phyloP scores from a whole-genome alignment of 2,329 filamentous ascomycete genomes.

The Didymella pomorum region DNA sequence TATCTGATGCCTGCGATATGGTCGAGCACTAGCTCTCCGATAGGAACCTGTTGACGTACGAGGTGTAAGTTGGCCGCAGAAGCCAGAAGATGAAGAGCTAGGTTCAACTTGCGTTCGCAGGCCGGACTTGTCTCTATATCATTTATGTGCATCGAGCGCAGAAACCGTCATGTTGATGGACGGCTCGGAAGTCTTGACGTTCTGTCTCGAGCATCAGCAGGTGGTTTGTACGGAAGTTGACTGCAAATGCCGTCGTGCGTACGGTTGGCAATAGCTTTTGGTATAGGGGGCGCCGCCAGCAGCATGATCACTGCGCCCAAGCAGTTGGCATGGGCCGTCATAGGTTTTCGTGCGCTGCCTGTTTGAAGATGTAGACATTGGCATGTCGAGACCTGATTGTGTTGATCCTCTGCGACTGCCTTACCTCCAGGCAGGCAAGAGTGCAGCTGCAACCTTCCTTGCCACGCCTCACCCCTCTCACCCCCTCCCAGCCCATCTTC shows the following conservation, averaged over 20 bases:
- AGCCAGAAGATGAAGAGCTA: neutral
- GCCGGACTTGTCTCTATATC: neutral
- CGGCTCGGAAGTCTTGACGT: neutral
- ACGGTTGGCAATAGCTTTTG: neutral
- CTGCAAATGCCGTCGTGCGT: neutral
- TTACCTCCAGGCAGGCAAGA: constrained; percentile 23
- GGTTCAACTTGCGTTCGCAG: neutral
- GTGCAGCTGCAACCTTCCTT: constrained; percentile 20
- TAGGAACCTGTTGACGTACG: neutral
- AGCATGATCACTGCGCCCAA: neutral
- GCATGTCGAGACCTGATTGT: no score
- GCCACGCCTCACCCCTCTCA: constrained; percentile 1
- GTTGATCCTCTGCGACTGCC: constrained; percentile 26
- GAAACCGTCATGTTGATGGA: neutral
- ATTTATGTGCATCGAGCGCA: neutral
- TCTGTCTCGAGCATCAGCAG: neutral
- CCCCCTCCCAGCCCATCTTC: neutral
- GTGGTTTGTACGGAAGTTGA: neutral
- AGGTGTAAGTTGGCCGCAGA: neutral
- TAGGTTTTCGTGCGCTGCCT: neutral
- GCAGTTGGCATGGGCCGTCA: no score
- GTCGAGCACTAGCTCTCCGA: neutral
- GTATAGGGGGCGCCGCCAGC: neutral
- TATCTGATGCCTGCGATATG: neutral
- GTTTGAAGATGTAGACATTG: neutral